Base-by-base conservation (phyloP, 2,329 filamentous ascomycete genomes). In the Pleomassaria siparia region DNA sequence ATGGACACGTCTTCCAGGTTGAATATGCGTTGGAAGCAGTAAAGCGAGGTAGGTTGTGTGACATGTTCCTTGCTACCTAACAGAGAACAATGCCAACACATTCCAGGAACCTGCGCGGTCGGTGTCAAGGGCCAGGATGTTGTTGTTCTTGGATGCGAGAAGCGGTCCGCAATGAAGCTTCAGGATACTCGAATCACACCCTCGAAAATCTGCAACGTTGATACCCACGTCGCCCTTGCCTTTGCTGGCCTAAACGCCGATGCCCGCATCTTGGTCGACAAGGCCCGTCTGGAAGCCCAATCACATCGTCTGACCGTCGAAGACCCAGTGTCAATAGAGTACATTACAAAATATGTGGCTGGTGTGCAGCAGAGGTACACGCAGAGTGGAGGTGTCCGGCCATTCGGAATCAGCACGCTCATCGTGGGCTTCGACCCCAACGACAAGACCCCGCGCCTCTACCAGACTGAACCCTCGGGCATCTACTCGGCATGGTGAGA, bases 1-100 rank as follows among this genome's bases (percentile, higher is more conserved):
- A 99, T 77, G 94, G 94, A 76, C 94, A 99, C 80, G 94, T 99
- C 67, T 99, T 99, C 79, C 94, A 99, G 77, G 94, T 99, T 68
- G 94, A 99, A 82, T 99, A 99, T 83, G 94, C 94, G 47, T 88
- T 95, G 61, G 94, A 99, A 78, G 94, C 94, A 60, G 94, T 99
- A 61, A 99, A 99, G 82, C 80, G 94, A 90, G 94, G 92, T 94
- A 77, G 24, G 58, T 12, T 16, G 39, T 13, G 20, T 18, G 12
- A 2, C 18, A 9, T 22, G 18, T 21, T 24, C 5, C 8, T 4
- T 30, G 13, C n/a, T 20, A 18, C 26, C 13, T 5, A n/a, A 18
- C 15, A 16, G 26, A 15, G 21, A 28, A 2, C 6, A 18, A 26
- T 22, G 13, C 53, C 65, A 52, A 69, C 42, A 37, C 43, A 42